Evolutionary conservation across 352 stramenopile species (phyloP).

Genomic region (Globisporangium cederbergense): DNA sequence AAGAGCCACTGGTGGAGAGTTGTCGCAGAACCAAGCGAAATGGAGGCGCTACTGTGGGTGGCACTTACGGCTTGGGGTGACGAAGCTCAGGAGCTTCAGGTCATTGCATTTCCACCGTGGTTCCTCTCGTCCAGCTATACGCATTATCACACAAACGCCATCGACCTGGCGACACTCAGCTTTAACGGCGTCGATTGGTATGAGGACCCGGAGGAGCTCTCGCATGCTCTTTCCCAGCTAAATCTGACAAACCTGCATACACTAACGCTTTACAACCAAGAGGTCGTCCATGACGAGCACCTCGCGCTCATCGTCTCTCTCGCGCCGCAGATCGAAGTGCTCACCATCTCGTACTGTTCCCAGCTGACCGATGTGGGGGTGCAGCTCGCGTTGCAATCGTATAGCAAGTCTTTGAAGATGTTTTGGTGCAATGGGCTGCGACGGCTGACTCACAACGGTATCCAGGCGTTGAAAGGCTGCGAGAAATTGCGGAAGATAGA

Average conservation of each 20-base stretch:
- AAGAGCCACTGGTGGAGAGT: conserved; percentile 10
- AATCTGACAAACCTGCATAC: background rate
- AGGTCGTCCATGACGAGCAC: conserved; percentile 7
- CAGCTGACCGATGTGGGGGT: conserved; percentile 8
- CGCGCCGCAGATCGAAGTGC: background rate
- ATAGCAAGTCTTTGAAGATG: conserved; percentile 3
- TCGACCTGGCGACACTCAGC: background rate
- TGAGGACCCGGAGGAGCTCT: conserved; percentile 1
- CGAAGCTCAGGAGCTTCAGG: conserved; percentile 5
- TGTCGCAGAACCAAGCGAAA: background rate
- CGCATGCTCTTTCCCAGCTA: background rate
- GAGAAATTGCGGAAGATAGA: conserved; percentile 12
- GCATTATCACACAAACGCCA: background rate
- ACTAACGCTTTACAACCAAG: conserved; percentile 10
- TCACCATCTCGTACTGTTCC: conserved; percentile 14
- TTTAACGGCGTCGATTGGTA: conserved; percentile 15
- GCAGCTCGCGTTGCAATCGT: background rate
- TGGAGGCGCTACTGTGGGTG: conserved; percentile 5
- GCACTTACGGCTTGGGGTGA: background rate
- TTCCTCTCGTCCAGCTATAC: background rate
- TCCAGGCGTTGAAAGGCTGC: conserved; percentile 14
- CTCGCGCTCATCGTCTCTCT: conserved; percentile 1
- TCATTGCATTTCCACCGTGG: conserved; percentile 11
- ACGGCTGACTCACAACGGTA: conserved; percentile 1
- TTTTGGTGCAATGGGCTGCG: conserved; percentile 16